Evolutionary conservation across 306 rosid species (phyloP), one percentile per base, ranked within the genome.

Genomic region (Prunus fruticosa): DNA sequence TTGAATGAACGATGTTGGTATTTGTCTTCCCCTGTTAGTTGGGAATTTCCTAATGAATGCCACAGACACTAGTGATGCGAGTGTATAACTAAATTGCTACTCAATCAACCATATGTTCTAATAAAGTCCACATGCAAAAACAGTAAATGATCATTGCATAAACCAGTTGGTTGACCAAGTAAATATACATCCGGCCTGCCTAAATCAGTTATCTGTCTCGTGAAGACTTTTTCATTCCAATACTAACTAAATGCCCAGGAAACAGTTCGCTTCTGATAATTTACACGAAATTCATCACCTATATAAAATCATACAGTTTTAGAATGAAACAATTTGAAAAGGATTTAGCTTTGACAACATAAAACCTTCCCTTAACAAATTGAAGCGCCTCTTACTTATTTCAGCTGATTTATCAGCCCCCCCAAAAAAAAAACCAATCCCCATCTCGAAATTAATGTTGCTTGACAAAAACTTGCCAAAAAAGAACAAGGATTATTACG

Each of bases 351-450:
- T 53, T 53, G 28, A 18, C 27, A 34, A 22, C 49, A 27, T 14
- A 8, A 68, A 10, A 50, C 61, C 20, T 20, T 19, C n/a, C 11
- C 45, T 63, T 18, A 43, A n/a, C 27, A 62, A 22, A 61, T 20
- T 70, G 23, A 62, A 32, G 64, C 63, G 61, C 69, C 52, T 57
- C 80, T 71, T 34, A 78, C 62, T 32, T 71, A 28, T 79, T 49
- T 78, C 34, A 75, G 60, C n/a, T 69, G 16, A 32, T 22, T 65
- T 19, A 60, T 28, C 15, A 43, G 15, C 52, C 54, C n/a, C n/a
- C 76, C n/a, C 11, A 66, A 60, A 64, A 6, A 13, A 19, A 15
- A 25, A 11, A 27, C 5, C 58, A 45, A 73, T 27, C 69, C 56
- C 69, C 60, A 18, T 34, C 20, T 45, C 13, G 18, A 74, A 61